Percentiles rank a stretch among this genome's conserved stretches.
Conservation (phyloP, 1,284 basidiomycete genomes). For the Melampsora occidentalis region DNA sequence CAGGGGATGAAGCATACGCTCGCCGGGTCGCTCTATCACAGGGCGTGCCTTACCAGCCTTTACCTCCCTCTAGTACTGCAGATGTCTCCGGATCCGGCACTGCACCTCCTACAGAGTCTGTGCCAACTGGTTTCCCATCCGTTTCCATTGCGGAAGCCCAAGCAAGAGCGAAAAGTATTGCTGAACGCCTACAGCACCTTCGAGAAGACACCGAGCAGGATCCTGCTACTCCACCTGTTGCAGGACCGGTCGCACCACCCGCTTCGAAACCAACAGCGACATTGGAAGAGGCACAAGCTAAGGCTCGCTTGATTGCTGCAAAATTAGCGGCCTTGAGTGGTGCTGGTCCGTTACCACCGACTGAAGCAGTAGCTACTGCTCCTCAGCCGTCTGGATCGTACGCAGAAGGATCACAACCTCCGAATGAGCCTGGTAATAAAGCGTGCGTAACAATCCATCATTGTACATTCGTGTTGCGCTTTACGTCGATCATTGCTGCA, state of each 20-base stretch:
- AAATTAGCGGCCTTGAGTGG: slow-evolving; percentile 38
- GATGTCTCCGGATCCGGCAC: neutral
- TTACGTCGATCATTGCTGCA: neutral
- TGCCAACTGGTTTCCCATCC: slow-evolving; percentile 1
- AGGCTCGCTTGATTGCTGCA: slow-evolving; percentile 39
- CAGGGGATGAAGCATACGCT: slow-evolving; percentile 46
- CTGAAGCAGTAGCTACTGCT: neutral
- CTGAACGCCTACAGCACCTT: slow-evolving; percentile 41
- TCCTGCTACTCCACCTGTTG: neutral
- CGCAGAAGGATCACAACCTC: neutral
- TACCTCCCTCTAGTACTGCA: neutral
- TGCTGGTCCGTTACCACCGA: neutral
- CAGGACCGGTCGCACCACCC: neutral
- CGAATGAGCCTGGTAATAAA: slow-evolving; percentile 24
- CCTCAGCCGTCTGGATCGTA: neutral
- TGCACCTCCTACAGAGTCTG: neutral
- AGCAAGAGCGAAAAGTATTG: slow-evolving; percentile 40
- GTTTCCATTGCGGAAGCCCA: slow-evolving; percentile 43
- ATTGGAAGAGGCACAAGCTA: slow-evolving; percentile 38
- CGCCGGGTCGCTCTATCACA: slow-evolving; percentile 40
- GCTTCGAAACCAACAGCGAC: slow-evolving; percentile 16
- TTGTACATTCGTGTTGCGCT: neutral
- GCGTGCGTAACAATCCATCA: slow-evolving; percentile 23
- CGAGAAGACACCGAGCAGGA: slow-evolving; percentile 2
- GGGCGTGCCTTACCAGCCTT: slow-evolving; percentile 24